phyloP scores from a whole-genome alignment of 805 yeast genomes.

The Nakazawaea peltata region DNA sequence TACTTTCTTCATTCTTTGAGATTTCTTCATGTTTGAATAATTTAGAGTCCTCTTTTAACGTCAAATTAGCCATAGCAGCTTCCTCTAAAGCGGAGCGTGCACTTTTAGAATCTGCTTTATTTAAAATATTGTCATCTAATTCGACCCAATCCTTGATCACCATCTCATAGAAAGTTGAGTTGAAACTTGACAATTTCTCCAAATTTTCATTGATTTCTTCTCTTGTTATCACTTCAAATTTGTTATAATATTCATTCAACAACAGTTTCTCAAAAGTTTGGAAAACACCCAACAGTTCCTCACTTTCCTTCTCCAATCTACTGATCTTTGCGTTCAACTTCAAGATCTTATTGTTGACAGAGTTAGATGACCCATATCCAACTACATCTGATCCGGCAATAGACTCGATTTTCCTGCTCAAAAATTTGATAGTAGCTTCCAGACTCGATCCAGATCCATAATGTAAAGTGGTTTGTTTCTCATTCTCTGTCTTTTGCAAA shows the following conservation, averaged over 20 bases:
- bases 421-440: conserved; percentile 25
- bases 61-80: conserved; percentile 6
- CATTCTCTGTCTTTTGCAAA: conserved; percentile 60
- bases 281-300: conserved; percentile 34
- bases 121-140: conserved; percentile 8
- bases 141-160: conserved; percentile 66
- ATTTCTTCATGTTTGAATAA: conserved; percentile 20
- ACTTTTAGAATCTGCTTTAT: background rate
- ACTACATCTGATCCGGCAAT: conserved; percentile 32
- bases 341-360: conserved; percentile 35
- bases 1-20: conserved; percentile 17
- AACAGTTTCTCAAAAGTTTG: conserved; percentile 37
- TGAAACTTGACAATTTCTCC: conserved; percentile 64
- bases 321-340: conserved; percentile 30
- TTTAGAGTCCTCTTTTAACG: conserved; percentile 17
- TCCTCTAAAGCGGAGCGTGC: background rate
- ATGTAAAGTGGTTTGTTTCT: conserved; percentile 32
- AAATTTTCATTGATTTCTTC: conserved; percentile 68
- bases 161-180: conserved; percentile 63
- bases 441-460: conserved; percentile 27
- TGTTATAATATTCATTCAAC: conserved; percentile 37
- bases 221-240: conserved; percentile 76
- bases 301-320: conserved; percentile 37
- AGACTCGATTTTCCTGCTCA: conserved; percentile 41
- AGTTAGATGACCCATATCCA: conserved; percentile 29